Base-by-base conservation (phyloP, 1,284 basidiomycete genomes). In the Boletus coffeatus region DNA sequence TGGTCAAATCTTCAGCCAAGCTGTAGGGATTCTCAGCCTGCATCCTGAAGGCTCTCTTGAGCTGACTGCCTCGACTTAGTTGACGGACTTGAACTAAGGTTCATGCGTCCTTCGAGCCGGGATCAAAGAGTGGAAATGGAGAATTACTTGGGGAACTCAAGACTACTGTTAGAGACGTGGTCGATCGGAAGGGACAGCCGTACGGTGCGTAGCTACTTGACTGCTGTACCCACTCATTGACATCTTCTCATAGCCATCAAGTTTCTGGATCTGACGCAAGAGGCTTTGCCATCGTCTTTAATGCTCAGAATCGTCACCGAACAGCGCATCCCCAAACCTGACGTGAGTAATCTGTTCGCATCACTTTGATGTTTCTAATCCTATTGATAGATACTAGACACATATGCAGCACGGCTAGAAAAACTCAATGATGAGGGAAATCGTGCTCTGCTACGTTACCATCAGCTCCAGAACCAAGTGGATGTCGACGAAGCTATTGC, bases 1-100 rank as follows among this genome's bases (percentile, higher is more conserved):
- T 60, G 86, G 85, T 25, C 25, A 25, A 74, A 91, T 99, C 67
- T 99, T 99, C 82, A 89, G 89, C 64, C 95, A 98, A 80, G 96
- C 96, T 65, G 90, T 96, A 68, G 65, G 87, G 81, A n/a, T 6
- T 16, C 52, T 18, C 56, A 16, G 2, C 41, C 16, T n/a, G 6
- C 8, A 21, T 46, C 14, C 13, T 39, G 13, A 37, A 37, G 0
- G 50, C 11, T 5, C 36, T 13, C 36, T 37, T 37, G 11, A 37
- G 11, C 4, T 32, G 8, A 13, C 52, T 64, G 36, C 66, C 62
- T 57, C 32, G 41, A 43, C 46, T 8, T 71, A 94, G 93, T 82
- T 96, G 67, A 83, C 95, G 80, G 92, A 88, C 78, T 93, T 93
- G 43, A 94, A 92, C 75, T 89, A 52, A 52, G 25, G 25, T 52